Base-by-base conservation (phyloP, 768 basidiomycete species). In the Multifurca ochricompacta region DNA sequence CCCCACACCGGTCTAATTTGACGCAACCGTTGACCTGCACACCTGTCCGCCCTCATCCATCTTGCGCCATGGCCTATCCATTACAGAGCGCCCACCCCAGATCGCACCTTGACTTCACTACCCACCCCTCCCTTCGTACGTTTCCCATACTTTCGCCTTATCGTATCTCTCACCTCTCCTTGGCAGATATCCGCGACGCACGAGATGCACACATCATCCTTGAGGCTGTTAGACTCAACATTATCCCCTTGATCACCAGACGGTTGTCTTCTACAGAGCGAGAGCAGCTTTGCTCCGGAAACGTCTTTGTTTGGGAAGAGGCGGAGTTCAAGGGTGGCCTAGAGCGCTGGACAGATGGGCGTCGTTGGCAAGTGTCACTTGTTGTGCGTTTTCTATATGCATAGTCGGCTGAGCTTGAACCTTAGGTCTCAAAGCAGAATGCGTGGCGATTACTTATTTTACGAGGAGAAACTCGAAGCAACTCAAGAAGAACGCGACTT, bases 301-400 rank as follows among this genome's bases (percentile, higher is more conserved):
- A 88, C 56, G 78, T 90, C 37, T 90, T 87, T 62, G 87, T 90
- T 35, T 90, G 87, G 87, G 87, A 90, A 62, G 87, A 90, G 66
- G 84, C 85, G 3, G 86, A 85, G 59, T 74, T 77, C 48, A 87
- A 87, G 54, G 69, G 69, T 9, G 69, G 68, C 16, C 70, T 87
- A 34, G 71, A 88, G 53, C 76, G 87, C 23, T 89, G 87, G 87
- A 90, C 87, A 16, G 87, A 90, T 64, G 87, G 87, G 13, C 74
- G 85, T 59, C 73, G 87, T 70, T 90, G 87, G 87, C 82, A 66
- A 43, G 71, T 52, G 21, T 25, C 16, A 19, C 42, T 35, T 27
- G 43, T 3, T 13, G n/a, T 16, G 23, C 32, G 14, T 14, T 23
- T 30, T 16, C n/a, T n/a, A n/a, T n/a, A n/a, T n/a, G 25, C 18